These are phyloP conservation scores for Fusarium sp. DNA, from an alignment of 2,329 filamentous ascomycete genomes.

Conservation along the genomic window DNA sequence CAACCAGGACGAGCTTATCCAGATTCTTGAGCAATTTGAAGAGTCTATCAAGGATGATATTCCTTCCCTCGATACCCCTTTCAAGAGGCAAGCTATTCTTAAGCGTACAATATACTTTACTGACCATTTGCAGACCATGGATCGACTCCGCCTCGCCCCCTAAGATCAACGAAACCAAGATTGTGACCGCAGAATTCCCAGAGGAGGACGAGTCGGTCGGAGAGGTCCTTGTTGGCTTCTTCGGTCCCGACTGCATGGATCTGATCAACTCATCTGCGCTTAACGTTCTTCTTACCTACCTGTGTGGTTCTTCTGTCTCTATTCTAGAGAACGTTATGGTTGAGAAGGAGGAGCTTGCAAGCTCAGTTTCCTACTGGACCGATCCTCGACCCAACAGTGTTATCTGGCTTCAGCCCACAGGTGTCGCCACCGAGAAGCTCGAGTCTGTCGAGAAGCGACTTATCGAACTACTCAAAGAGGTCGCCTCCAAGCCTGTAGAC, in stretches of 20 bases:
- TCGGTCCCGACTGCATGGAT: conserved; percentile 85
- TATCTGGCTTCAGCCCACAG: conserved; percentile 86
- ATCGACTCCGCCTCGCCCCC: conserved; percentile 86
- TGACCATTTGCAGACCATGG: conserved; percentile 71
- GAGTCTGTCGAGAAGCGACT: conserved; percentile 86
- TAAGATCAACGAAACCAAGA: conserved; percentile 74
- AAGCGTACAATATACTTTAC: background rate
- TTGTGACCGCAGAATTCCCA: conserved; percentile 89
- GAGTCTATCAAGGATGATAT: conserved; percentile 85
- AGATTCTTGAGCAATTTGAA: conserved; percentile 89
- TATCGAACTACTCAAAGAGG: conserved; percentile 83
- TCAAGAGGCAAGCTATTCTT: conserved; percentile 67
- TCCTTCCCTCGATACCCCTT: conserved; percentile 77
- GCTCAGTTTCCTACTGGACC: conserved; percentile 81
- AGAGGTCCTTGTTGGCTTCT: conserved; percentile 85
- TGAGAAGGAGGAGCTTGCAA: conserved; percentile 91
- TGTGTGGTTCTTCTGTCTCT: conserved; percentile 92
- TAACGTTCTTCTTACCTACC: conserved; percentile 83
- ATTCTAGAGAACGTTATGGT: conserved; percentile 92
- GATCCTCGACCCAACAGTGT: conserved; percentile 84
- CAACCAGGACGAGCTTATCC: conserved; percentile 81
- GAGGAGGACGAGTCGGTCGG: conserved; percentile 96
- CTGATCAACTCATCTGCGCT: conserved; percentile 75
- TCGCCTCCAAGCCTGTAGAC: conserved; percentile 82
- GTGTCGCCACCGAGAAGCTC: conserved; percentile 88